These are phyloP conservation scores for Alternaria sp. DNA, from an alignment of 2,329 filamentous ascomycete species.

Conservation along the genomic window DNA sequence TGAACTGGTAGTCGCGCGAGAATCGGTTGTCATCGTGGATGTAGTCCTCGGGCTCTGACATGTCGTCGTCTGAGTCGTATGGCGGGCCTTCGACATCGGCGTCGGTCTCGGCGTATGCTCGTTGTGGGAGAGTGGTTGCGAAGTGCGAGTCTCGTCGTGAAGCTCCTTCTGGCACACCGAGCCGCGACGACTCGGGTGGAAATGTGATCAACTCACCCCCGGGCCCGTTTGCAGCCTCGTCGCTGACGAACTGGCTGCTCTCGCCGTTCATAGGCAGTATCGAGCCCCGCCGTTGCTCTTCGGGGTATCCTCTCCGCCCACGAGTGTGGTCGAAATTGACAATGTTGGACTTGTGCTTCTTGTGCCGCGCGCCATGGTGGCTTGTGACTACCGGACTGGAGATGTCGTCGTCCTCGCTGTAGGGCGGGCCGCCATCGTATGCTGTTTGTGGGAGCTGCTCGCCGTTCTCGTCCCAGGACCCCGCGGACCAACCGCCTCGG, in stretches of 20 bases:
- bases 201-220: slow-evolving; percentile 84
- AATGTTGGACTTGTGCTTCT: slow-evolving; percentile 71
- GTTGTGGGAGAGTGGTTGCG: slow-evolving; percentile 54
- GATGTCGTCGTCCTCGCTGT: slow-evolving; percentile 93
- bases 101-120: slow-evolving; percentile 50
- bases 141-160: slow-evolving; percentile 62
- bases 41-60: slow-evolving; percentile 56
- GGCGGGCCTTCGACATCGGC: slow-evolving; percentile 48
- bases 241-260: slow-evolving; percentile 75
- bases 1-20: slow-evolving; percentile 92
- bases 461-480: slow-evolving; percentile 60
- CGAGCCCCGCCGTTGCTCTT: slow-evolving; percentile 54
- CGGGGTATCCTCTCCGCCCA: slow-evolving; percentile 41
- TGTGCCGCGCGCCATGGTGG: slow-evolving; percentile 68
- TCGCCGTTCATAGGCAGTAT: slow-evolving; percentile 64
- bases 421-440: slow-evolving; percentile 82
- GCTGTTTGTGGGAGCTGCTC: slow-evolving; percentile 81
- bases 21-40: slow-evolving; percentile 75
- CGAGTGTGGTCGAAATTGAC: slow-evolving; percentile 50
- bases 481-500: slow-evolving; percentile 62
- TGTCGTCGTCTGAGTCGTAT: slow-evolving; percentile 58
- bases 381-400: slow-evolving; percentile 87
- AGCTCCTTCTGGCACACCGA: slow-evolving; percentile 38
- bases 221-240: slow-evolving; percentile 72
- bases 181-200: slow-evolving; percentile 59